Percentiles rank a stretch among this genome's conserved stretches.
These are phyloP conservation scores for Yamadazyma ubonensis DNA, from an alignment of 805 yeast genomes.

Conservation along the genomic window DNA sequence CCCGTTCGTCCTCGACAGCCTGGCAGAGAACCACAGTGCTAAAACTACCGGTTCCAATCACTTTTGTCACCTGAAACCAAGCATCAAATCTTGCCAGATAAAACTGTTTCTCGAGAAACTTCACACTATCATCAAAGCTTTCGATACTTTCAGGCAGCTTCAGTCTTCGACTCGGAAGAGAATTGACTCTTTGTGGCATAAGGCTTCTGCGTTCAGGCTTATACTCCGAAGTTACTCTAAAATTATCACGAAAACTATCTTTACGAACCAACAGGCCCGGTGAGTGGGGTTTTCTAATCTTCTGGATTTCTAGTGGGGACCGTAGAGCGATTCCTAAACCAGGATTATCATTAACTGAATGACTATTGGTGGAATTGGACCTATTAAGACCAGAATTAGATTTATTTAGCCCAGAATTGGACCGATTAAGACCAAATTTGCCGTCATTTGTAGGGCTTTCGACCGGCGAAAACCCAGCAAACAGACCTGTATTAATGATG, in stretches of 20 bases:
- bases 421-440: not conserved
- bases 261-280: not conserved
- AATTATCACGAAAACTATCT: too few species aligned
- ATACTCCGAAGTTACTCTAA: constrained; percentile 33
- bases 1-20: constrained; percentile 18
- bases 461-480: constrained; percentile 16
- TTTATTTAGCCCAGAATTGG: too few species aligned
- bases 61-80: constrained; percentile 15
- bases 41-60: constrained; percentile 68
- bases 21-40: constrained; percentile 59
- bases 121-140: not conserved
- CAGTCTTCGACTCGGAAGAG: not conserved
- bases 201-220: constrained; percentile 25
- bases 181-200: constrained; percentile 3
- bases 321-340: not conserved
- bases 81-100: constrained; percentile 5
- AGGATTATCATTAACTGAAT: too few species aligned
- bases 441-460: constrained; percentile 6
- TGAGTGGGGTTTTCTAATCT: constrained; percentile 3
- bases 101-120: not conserved
- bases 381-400: too few species aligned
- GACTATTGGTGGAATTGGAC: not conserved
- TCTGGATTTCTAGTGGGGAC: constrained; percentile 6
- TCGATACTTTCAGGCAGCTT: not conserved
- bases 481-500: constrained; percentile 25